These are phyloP conservation scores for Populus hybrid DNA, from an alignment of 441 rosid genomes.

Conservation along the genomic window DNA sequence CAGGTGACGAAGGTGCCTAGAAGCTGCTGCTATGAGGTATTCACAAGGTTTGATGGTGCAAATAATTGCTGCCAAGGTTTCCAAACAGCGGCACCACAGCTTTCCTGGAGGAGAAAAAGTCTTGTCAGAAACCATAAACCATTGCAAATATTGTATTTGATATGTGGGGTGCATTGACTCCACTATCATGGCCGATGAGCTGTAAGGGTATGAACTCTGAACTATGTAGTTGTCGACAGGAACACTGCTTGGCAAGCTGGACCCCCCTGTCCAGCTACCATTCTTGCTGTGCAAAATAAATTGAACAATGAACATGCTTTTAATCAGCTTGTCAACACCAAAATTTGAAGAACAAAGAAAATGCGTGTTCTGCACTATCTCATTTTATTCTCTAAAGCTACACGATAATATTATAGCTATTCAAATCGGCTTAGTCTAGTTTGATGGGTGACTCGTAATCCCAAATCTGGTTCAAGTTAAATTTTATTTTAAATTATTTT, in stretches of 20 bases:
- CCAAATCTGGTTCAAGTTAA: no score
- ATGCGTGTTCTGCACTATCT: neutral
- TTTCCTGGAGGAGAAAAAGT: neutral
- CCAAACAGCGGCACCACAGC: neutral
- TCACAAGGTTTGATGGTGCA: neutral
- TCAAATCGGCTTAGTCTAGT: no score
- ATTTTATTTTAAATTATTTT: no score
- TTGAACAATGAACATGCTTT: conserved; percentile 28
- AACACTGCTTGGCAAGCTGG: conserved; percentile 22
- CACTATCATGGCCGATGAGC: conserved; percentile 17
- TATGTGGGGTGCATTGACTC: conserved; percentile 1
- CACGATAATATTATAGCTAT: no score
- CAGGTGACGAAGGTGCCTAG: no score
- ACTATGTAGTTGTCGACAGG: conserved; percentile 20
- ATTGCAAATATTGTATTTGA: neutral
- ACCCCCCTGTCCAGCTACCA: conserved; percentile 30
- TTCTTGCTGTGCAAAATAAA: conserved; percentile 10
- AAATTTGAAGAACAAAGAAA: neutral
- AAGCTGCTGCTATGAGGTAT: no score
- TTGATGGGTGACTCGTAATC: no score
- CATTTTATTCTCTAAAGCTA: neutral
- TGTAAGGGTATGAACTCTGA: conserved; percentile 7
- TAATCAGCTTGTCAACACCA: conserved; percentile 17
- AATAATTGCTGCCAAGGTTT: conserved; percentile 1
- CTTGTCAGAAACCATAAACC: neutral